A percentile compares a stretch with the other conserved stretches of the same genome.
These are phyloP conservation scores for Solanum chacoense DNA, from an alignment of 305 asterid species.

Conservation along the genomic window DNA sequence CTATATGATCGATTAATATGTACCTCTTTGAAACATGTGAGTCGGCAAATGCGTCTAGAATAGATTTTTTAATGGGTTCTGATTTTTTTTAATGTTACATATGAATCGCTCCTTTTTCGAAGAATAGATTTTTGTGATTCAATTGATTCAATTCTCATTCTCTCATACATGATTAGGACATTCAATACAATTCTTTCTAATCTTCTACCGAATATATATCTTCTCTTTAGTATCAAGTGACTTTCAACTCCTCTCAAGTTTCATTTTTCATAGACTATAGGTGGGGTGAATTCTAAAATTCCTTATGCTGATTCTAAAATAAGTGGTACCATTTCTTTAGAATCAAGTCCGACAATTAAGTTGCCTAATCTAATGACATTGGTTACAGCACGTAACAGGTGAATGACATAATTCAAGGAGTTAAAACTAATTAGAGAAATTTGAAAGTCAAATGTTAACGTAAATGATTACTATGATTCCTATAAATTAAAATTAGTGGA, in stretches of 20 bases:
- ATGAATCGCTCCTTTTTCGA: neutral
- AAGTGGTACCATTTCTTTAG: neutral
- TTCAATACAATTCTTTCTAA: neutral
- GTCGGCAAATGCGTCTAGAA: neutral
- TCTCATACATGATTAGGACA: neutral
- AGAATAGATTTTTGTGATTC: neutral
- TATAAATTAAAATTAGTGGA: neutral
- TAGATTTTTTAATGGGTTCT: neutral
- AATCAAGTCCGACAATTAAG: neutral
- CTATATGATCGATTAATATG: neutral
- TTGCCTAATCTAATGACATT: neutral
- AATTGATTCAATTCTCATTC: neutral
- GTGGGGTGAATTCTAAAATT: neutral
- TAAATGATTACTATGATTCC: neutral
- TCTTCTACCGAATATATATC: neutral
- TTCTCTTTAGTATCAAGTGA: neutral
- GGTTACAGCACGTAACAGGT: neutral
- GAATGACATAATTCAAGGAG: neutral
- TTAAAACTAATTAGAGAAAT: neutral
- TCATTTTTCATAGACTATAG: neutral
- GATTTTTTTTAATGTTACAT: neutral
- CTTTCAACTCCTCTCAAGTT: neutral
- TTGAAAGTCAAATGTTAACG: neutral
- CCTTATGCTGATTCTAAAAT: neutral
- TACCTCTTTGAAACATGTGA: neutral